A percentile compares a stretch with the other conserved stretches of the same genome.
Conservation (phyloP, 2,329 filamentous ascomycete species). For the Periconia sp. region DNA sequence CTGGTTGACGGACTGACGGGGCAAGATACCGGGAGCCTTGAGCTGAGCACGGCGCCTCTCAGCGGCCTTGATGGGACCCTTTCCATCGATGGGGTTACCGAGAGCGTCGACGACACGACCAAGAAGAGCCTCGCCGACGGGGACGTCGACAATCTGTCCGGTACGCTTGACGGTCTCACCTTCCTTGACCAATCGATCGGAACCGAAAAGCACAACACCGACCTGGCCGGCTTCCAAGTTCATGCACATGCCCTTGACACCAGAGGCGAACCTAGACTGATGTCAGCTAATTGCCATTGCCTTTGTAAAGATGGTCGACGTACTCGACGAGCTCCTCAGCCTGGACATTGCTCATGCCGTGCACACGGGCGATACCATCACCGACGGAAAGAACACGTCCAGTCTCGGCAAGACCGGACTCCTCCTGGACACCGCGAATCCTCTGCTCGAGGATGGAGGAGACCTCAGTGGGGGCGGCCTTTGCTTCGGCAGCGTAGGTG, state of each 20-base stretch:
- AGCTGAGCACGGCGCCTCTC: slow-evolving; percentile 95
- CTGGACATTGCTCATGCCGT: slow-evolving; percentile 99
- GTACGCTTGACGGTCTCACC: slow-evolving; percentile 99
- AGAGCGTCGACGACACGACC: slow-evolving; percentile 98
- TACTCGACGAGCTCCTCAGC: slow-evolving; percentile 99
- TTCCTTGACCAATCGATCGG: slow-evolving; percentile 99
- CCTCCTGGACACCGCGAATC: slow-evolving; percentile 98
- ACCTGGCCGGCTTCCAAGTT: slow-evolving; percentile 99
- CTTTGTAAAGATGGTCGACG: slow-evolving; percentile 46
- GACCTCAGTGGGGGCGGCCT: slow-evolving; percentile 95
- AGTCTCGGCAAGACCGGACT: slow-evolving; percentile 94
- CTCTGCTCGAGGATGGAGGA: slow-evolving; percentile 99
- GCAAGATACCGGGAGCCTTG: slow-evolving; percentile 98
- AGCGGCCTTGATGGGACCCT: slow-evolving; percentile 91
- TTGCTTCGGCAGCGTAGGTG: slow-evolving; percentile 88
- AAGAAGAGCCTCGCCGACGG: slow-evolving; percentile 88
- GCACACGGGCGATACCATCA: slow-evolving; percentile 99
- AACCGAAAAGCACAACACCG: slow-evolving; percentile 99
- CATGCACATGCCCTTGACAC: slow-evolving; percentile 99
- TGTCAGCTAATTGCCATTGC: slow-evolving; percentile 33
- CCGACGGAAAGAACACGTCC: slow-evolving; percentile 98
- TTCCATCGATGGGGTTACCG: slow-evolving; percentile 99
- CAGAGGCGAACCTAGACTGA: slow-evolving; percentile 83
- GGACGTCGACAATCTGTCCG: slow-evolving; percentile 97
- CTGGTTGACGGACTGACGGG: slow-evolving; percentile 95